Evolutionary conservation across 768 basidiomycete genomes (phyloP).

Genomic region (Mycena crocata): DNA sequence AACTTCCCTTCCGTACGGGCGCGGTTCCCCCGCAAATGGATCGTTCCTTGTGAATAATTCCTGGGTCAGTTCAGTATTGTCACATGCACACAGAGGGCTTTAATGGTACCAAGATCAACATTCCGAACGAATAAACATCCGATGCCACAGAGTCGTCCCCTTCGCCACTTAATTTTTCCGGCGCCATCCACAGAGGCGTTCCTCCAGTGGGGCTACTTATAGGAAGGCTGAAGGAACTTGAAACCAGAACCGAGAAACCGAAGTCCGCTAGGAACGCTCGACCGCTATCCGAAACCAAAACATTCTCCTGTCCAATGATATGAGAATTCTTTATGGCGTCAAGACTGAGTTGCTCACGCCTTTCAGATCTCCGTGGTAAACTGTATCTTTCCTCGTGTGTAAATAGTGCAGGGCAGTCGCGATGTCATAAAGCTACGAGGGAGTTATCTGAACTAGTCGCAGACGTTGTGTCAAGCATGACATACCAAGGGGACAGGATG

Average conservation of each 20-base stretch:
- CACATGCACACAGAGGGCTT: neutral
- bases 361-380: constrained; percentile 9
- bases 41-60: constrained; percentile 8
- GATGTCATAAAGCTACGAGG: constrained; percentile 1
- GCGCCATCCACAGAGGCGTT: constrained; percentile 1
- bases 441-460: neutral
- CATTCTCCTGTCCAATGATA: neutral
- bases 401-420: neutral
- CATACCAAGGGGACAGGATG: constrained; percentile 1
- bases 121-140: constrained; percentile 12
- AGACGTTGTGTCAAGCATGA: neutral
- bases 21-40: neutral
- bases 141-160: neutral
- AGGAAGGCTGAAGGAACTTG: neutral
- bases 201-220: constrained; percentile 4
- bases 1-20: neutral
- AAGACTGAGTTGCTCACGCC: neutral
- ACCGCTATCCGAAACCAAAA: neutral
- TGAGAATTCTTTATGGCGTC: neutral
- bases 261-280: constrained; percentile 3
- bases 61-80: neutral
- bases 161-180: neutral
- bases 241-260: constrained; percentile 1
- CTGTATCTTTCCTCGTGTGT: neutral
- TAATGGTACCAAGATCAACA: constrained; percentile 1